A percentile compares a stretch with the other conserved stretches of the same genome.
Evolutionary conservation across 2,329 filamentous ascomycete species (phyloP).

Genomic region (Metarhizium anisopliae): DNA sequence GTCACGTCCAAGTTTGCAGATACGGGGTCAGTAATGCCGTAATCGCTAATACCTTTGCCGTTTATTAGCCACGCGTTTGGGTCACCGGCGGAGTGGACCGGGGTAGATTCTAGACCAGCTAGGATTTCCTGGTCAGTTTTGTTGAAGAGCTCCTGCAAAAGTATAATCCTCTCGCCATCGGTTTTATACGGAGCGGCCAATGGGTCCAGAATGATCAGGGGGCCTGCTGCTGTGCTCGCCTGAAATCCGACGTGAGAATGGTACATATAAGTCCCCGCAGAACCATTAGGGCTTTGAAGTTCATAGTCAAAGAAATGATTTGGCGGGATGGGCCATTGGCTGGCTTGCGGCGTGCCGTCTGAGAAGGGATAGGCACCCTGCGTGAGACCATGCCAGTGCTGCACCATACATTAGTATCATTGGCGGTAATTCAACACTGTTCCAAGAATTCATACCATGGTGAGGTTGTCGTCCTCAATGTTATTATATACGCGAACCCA

Average conservation of each 20-base stretch:
- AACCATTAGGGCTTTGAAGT: slow-evolving; percentile 39
- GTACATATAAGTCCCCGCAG: slow-evolving; percentile 58
- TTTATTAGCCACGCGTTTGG: slow-evolving; percentile 25
- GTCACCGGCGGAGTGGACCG: slow-evolving; percentile 52
- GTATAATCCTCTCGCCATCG: slow-evolving; percentile 50
- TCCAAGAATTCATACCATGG: slow-evolving; percentile 35
- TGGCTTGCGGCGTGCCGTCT: slow-evolving; percentile 50
- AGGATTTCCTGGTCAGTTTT: slow-evolving; percentile 44
- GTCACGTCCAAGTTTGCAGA: slow-evolving; percentile 38
- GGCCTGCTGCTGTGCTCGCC: slow-evolving; percentile 46
- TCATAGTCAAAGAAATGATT: slow-evolving; percentile 60
- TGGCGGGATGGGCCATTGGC: slow-evolving; percentile 57
- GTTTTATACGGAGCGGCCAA: slow-evolving; percentile 43
- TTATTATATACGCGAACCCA: slow-evolving; percentile 54
- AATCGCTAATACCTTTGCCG: slow-evolving; percentile 8
- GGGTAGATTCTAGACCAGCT: slow-evolving; percentile 34
- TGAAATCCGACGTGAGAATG: slow-evolving; percentile 59
- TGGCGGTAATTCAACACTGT: neutral
- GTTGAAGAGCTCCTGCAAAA: slow-evolving; percentile 48
- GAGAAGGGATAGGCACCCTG: slow-evolving; percentile 50
- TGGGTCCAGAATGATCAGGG: slow-evolving; percentile 48
- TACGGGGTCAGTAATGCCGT: slow-evolving; percentile 7
- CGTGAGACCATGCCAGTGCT: slow-evolving; percentile 62
- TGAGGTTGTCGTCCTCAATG: slow-evolving; percentile 41
- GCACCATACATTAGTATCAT: neutral